phyloP scores from a whole-genome alignment of 768 basidiomycete genomes.

The Russula sp. region DNA sequence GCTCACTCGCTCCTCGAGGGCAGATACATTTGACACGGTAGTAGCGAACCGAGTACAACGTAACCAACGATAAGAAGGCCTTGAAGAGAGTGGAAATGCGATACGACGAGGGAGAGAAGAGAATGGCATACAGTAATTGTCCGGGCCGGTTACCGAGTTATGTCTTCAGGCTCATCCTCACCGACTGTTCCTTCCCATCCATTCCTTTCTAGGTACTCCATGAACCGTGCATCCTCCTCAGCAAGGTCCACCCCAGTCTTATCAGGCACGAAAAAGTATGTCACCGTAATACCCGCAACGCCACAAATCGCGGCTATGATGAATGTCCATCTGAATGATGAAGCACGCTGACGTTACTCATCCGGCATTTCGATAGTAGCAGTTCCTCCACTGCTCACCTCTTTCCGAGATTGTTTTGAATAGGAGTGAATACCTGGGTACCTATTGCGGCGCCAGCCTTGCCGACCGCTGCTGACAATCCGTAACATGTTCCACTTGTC shows the following conservation, averaged over 20 bases:
- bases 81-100: not conserved
- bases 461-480: slow-evolving; percentile 63
- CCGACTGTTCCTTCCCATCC: slow-evolving; percentile 67
- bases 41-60: slow-evolving; percentile 2
- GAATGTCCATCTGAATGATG: slow-evolving; percentile 53
- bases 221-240: slow-evolving; percentile 62
- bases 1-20: not conserved
- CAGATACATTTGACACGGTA: slow-evolving; percentile 3
- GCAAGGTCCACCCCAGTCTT: slow-evolving; percentile 65
- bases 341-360: not conserved
- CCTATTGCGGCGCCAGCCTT: slow-evolving; percentile 73
- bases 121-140: not conserved
- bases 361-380: slow-evolving; percentile 3
- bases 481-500: slow-evolving; percentile 63
- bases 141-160: slow-evolving; percentile 16
- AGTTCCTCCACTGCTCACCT: slow-evolving; percentile 39
- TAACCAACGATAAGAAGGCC: not conserved
- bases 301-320: slow-evolving; percentile 70
- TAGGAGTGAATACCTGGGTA: slow-evolving; percentile 67
- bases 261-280: slow-evolving; percentile 67
- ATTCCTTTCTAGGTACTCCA: slow-evolving; percentile 56
- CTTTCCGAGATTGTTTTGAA: slow-evolving; percentile 64
- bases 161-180: slow-evolving; percentile 43
- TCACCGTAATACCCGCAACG: slow-evolving; percentile 56
- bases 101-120: slow-evolving; percentile 23